These are phyloP conservation scores for Cryptococcus floricola DNA, from an alignment of 1,284 basidiomycete genomes.

Conservation along the genomic window DNA sequence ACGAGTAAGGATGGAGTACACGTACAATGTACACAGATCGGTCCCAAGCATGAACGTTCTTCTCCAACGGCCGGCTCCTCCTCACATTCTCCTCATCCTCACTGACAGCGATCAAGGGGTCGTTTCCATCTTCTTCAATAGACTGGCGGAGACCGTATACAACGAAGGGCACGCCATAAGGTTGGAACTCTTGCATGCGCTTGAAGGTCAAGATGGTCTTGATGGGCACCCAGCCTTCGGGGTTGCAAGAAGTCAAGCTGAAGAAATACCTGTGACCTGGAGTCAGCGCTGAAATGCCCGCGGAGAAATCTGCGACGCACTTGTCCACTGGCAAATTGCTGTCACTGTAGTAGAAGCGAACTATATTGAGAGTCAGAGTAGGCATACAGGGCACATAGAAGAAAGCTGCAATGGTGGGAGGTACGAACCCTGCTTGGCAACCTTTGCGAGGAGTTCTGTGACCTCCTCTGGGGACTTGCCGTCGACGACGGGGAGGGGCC, in stretches of 20 bases:
- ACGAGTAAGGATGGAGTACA: slow-evolving; percentile 17
- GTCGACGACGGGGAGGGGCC: slow-evolving; percentile 28
- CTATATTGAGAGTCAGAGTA: slow-evolving; percentile 50
- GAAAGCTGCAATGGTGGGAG: neutral
- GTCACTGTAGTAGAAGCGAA: slow-evolving; percentile 97
- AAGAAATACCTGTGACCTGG: slow-evolving; percentile 59
- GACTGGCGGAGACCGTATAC: slow-evolving; percentile 60
- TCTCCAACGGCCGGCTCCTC: slow-evolving; percentile 65
- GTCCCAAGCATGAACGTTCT: slow-evolving; percentile 63
- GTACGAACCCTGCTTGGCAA: slow-evolving; percentile 41
- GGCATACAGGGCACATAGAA: neutral
- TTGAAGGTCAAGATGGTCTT: slow-evolving; percentile 89
- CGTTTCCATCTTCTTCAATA: slow-evolving; percentile 40
- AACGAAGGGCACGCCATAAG: slow-evolving; percentile 63
- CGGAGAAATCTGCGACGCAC: slow-evolving; percentile 54
- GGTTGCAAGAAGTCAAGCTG: slow-evolving; percentile 68
- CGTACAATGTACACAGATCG: slow-evolving; percentile 78
- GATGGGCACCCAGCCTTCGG: slow-evolving; percentile 87
- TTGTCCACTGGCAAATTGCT: slow-evolving; percentile 95
- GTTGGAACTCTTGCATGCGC: slow-evolving; percentile 75
- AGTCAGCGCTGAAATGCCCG: no score
- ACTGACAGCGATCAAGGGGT: slow-evolving; percentile 66
- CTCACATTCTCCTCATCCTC: slow-evolving; percentile 69
- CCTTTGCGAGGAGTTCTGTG: slow-evolving; percentile 26
- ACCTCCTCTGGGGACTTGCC: slow-evolving; percentile 38